A percentile compares a stretch with the other conserved stretches of the same genome.
phyloP scores from a whole-genome alignment of 176 grass and related monocot species.

The Puccinellia tenuiflora region DNA sequence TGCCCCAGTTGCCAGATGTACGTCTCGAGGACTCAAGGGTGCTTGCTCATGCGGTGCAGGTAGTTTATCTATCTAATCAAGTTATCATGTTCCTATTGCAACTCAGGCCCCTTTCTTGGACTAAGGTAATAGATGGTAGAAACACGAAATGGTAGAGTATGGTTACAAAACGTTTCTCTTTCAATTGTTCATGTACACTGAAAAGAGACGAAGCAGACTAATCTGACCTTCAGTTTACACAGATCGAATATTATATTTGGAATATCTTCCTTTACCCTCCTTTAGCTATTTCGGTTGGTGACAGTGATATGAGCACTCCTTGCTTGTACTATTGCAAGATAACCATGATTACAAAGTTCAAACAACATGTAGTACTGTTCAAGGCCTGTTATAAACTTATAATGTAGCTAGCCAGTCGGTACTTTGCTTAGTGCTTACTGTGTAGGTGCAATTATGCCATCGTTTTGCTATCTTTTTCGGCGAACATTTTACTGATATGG shows the following conservation, averaged over 20 bases:
- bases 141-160: not conserved
- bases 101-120: not conserved
- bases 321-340: slow-evolving; percentile 1
- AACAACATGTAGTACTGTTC: not conserved
- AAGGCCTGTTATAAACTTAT: not conserved
- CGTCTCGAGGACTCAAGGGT: slow-evolving; percentile 51
- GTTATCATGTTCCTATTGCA: not conserved
- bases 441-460: not conserved
- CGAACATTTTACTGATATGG: slow-evolving; percentile 12
- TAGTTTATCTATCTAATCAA: slow-evolving; percentile 19
- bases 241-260: not conserved
- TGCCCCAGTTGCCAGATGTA: slow-evolving; percentile 75
- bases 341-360: not conserved
- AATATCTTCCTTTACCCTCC: not conserved
- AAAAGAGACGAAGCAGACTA: not conserved
- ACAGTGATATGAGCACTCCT: not conserved
- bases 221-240: not conserved
- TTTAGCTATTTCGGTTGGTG: not conserved
- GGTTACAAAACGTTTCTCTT: not conserved
- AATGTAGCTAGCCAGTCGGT: not conserved
- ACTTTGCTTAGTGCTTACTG: not conserved
- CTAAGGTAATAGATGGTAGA: not conserved
- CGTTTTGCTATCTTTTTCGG: not conserved
- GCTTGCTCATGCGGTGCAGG: slow-evolving; percentile 78
- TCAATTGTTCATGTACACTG: not conserved